Evolutionary conservation across 805 yeast species (phyloP).

Genomic region (Wickerhamiella dianesei): DNA sequence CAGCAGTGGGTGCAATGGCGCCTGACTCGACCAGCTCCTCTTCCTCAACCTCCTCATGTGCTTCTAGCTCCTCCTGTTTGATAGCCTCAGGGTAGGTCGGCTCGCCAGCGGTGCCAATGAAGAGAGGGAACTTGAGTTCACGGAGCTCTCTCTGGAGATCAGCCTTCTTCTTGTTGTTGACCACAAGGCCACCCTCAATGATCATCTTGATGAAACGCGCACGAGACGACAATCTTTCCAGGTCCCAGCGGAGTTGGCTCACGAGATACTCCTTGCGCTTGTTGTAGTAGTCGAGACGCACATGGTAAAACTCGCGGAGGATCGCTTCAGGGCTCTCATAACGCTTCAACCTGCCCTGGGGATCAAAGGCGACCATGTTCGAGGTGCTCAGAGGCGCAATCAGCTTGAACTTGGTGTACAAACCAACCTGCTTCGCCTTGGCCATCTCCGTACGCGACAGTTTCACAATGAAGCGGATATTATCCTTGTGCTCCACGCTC

Average conservation of each 20-base stretch:
- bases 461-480: conserved; percentile 65
- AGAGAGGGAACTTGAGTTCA: conserved; percentile 52
- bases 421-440: conserved; percentile 59
- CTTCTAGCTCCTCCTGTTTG: conserved; percentile 30
- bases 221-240: conserved; percentile 63
- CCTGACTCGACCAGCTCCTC: conserved; percentile 26
- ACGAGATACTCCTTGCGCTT: conserved; percentile 74
- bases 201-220: conserved; percentile 87
- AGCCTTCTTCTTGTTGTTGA: conserved; percentile 62
- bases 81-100: conserved; percentile 38
- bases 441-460: conserved; percentile 71
- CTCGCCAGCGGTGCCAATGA: conserved; percentile 49
- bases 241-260: conserved; percentile 52
- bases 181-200: conserved; percentile 54
- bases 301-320: conserved; percentile 67
- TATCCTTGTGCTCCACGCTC: conserved; percentile 77
- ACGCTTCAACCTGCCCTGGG: conserved; percentile 72
- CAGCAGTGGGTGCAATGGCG: conserved; percentile 26
- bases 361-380: conserved; percentile 94
- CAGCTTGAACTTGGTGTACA: conserved; percentile 73
- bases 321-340: conserved; percentile 68
- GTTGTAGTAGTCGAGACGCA: conserved; percentile 81
- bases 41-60: conserved; percentile 23
- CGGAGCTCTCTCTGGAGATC: conserved; percentile 51
- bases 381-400: conserved; percentile 51